Base-by-base conservation (phyloP, 768 basidiomycete genomes). In the Auricularia sp. region DNA sequence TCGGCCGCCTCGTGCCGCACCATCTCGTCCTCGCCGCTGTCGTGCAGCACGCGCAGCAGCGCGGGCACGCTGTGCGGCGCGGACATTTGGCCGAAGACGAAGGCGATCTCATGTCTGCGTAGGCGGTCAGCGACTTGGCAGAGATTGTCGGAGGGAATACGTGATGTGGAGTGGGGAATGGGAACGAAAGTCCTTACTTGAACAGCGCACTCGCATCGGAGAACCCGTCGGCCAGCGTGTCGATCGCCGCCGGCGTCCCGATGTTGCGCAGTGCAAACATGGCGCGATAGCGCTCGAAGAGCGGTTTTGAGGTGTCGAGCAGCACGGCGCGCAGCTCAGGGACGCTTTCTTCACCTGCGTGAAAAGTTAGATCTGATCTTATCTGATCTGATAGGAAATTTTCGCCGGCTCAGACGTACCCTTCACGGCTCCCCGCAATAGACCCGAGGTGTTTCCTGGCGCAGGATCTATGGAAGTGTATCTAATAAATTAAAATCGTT, bases 1-100 rank as follows among this genome's bases (percentile, higher is more conserved):
- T 99, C 97, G 3, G 97, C 97, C 33, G 96, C 97, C 75, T 99
- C 97, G 70, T 99, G 97, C 37, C 97, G 85, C 10, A 99, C 97
- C 96, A 99, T 98, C 65, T 94, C 93, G 11, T 88, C 88, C 75
- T 98, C 97, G 1, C 77, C 72, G 1, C 73, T 64, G 68, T 94
- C 78, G 68, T 84, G 79, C n/a, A 99, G 80, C 35, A 96, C 91
- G 45, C 82, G 75, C 42, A 98, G 73, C 37, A 99, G 80, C 0
- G 90, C 82, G 10, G 95, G 94, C 24, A 98, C 90, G 0, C 94
- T 89, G 73, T 94, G 87, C 4, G 88, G 81, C 1, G 92, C 94
- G 62, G 92, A 84, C 54, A 99, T 82, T 77, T 99, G 97, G 13
- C 97, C 97, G 71, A 98, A 98, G 56, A 99, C 89, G 75, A 98